phyloP scores from a whole-genome alignment of 352 stramenopile genomes.

The Pythium chondricola region DNA sequence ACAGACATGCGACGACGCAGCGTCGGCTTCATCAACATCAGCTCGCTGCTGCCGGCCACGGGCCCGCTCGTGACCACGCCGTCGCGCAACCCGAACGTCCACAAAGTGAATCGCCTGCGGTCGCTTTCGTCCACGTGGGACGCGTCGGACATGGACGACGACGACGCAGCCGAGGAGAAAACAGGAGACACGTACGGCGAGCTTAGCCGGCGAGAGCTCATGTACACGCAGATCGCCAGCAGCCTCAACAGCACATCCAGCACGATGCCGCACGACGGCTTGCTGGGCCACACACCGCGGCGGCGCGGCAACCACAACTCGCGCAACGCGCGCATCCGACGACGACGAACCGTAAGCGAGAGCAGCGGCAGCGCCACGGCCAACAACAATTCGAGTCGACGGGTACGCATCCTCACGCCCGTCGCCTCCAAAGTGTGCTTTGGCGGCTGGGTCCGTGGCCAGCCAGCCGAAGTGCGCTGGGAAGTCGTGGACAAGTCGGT shows the following conservation, averaged over 20 bases:
- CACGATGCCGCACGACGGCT: not conserved
- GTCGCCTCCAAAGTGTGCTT: conserved; percentile 40
- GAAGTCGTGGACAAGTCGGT: conserved; percentile 66
- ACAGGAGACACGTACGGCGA: conserved; percentile 8
- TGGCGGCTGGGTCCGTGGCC: conserved; percentile 66
- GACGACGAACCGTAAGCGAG: conserved; percentile 25
- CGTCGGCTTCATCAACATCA: conserved; percentile 21
- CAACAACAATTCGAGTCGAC: conserved; percentile 20
- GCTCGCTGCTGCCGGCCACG: conserved; percentile 1
- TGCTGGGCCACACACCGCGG: conserved; percentile 14
- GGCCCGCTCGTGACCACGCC: conserved; percentile 17
- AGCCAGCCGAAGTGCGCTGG: conserved; percentile 75
- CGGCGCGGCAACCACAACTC: conserved; percentile 15
- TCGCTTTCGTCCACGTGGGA: conserved; percentile 67
- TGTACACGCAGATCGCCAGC: conserved; percentile 20
- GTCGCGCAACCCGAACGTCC: conserved; percentile 21
- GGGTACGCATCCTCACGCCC: conserved; percentile 48
- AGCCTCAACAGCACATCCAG: conserved; percentile 7
- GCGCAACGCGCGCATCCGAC: conserved; percentile 12
- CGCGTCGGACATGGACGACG: conserved; percentile 35
- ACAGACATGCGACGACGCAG: conserved; percentile 19
- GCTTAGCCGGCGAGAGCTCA: conserved; percentile 14
- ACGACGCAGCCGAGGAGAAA: conserved; percentile 31
- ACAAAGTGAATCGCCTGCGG: conserved; percentile 27
- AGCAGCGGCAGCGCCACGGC: conserved; percentile 18